Percentiles rank a stretch among this genome's conserved stretches.
Evolutionary conservation across 768 basidiomycete genomes (phyloP).

Genomic region (Lactarius indigo): DNA sequence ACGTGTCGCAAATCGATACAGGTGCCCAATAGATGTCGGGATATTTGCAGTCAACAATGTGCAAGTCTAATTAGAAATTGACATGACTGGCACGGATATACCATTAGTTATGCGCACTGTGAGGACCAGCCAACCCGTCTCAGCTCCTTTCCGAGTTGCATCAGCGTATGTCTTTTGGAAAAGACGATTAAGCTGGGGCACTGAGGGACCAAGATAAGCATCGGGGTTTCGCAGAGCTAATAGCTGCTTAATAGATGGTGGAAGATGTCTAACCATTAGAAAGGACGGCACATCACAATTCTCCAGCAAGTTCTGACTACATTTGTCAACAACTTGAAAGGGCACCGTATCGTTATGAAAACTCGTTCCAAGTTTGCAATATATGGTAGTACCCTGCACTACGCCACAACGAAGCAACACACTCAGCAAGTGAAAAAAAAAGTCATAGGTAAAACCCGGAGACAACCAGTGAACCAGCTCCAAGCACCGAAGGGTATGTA

Average conservation of each 20-base stretch:
- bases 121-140: slow-evolving; percentile 79
- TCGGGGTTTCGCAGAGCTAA: slow-evolving; percentile 64
- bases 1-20: slow-evolving; percentile 76
- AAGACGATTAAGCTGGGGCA: slow-evolving; percentile 48
- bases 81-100: not conserved
- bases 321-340: not conserved
- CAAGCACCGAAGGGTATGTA: not conserved
- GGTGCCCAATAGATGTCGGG: slow-evolving; percentile 71
- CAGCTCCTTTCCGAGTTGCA: slow-evolving; percentile 59
- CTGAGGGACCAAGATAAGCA: slow-evolving; percentile 53
- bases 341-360: not conserved
- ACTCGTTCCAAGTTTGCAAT: not conserved
- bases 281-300: not conserved
- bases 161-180: slow-evolving; percentile 62
- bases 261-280: slow-evolving; percentile 46
- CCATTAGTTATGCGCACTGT: slow-evolving; percentile 46
- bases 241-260: slow-evolving; percentile 67
- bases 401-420: slow-evolving; percentile 2
- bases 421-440: not conserved
- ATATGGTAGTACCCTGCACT: slow-evolving; percentile 14
- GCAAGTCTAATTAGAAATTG: slow-evolving; percentile 53
- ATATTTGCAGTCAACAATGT: slow-evolving; percentile 79
- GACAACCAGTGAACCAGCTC: slow-evolving; percentile 13
- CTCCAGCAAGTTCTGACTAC: not conserved
- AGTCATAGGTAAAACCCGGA: not conserved